phyloP scores from a whole-genome alignment of 2,329 filamentous ascomycete species.

The Curvularia lunata region DNA sequence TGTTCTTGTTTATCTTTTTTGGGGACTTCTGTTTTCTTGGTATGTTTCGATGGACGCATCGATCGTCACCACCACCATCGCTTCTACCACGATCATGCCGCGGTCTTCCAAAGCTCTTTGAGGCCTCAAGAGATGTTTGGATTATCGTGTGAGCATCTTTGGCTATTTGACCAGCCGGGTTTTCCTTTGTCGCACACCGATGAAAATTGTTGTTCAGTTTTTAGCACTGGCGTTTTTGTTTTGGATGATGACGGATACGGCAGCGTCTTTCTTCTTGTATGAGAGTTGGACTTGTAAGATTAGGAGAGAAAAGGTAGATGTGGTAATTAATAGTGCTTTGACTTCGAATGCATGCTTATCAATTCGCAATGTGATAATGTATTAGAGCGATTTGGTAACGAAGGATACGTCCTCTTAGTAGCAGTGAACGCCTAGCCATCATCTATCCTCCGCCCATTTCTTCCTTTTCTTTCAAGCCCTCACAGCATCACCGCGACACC shows the following conservation, averaged over 20 bases:
- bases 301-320: not conserved
- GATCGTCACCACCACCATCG: not conserved
- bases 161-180: slow-evolving; percentile 28
- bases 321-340: slow-evolving; percentile 3
- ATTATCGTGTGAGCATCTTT: slow-evolving; percentile 23
- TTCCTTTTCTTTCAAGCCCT: too few species aligned
- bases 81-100: slow-evolving; percentile 12
- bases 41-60: slow-evolving; percentile 7
- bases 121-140: slow-evolving; percentile 7
- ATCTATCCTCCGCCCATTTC: too few species aligned
- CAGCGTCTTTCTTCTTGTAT: not conserved
- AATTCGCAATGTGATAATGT: not conserved
- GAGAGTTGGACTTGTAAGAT: slow-evolving; percentile 7
- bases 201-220: slow-evolving; percentile 1
- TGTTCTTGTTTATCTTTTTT: not conserved
- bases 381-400: not conserved
- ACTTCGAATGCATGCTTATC: not conserved
- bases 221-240: slow-evolving; percentile 13
- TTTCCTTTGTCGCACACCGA: slow-evolving; percentile 26
- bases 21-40: slow-evolving; percentile 7
- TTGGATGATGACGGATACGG: not conserved
- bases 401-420: too few species aligned
- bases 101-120: slow-evolving; percentile 9
- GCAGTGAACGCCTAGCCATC: too few species aligned
- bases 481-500: too few species aligned